Conservation (phyloP, 2,329 filamentous ascomycete genomes). For the Alternaria solani region DNA sequence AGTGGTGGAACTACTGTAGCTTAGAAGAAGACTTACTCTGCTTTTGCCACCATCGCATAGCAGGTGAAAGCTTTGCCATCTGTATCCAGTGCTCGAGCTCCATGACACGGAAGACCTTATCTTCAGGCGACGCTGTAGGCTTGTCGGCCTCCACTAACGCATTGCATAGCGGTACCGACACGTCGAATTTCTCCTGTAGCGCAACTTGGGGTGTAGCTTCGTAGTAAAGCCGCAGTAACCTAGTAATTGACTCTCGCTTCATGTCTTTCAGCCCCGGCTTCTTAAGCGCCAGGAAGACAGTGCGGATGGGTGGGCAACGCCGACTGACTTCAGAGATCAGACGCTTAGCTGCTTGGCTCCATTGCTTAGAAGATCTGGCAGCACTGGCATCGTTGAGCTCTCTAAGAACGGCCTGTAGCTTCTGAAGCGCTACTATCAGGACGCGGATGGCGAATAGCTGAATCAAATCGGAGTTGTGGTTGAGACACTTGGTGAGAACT, state of each 20-base stretch:
- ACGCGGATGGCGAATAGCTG: constrained; percentile 86
- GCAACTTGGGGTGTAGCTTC: constrained; percentile 80
- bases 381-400: constrained; percentile 64
- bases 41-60: constrained; percentile 91
- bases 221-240: constrained; percentile 84
- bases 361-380: constrained; percentile 58
- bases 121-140: constrained; percentile 48
- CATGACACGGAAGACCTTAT: constrained; percentile 68
- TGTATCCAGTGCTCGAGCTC: constrained; percentile 83
- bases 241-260: constrained; percentile 79
- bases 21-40: constrained; percentile 53
- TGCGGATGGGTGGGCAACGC: constrained; percentile 81
- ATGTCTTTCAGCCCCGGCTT: constrained; percentile 74
- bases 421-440: constrained; percentile 79
- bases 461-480: constrained; percentile 78
- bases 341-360: constrained; percentile 73
- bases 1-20: constrained; percentile 2
- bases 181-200: constrained; percentile 85
- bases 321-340: constrained; percentile 78
- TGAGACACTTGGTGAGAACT: constrained; percentile 78
- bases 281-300: constrained; percentile 78
- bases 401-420: constrained; percentile 71
- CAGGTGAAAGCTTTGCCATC: constrained; percentile 80
- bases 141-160: constrained; percentile 69
- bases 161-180: constrained; percentile 77